phyloP scores from a whole-genome alignment of 2,329 filamentous ascomycete genomes.

The Fusarium sp. region DNA sequence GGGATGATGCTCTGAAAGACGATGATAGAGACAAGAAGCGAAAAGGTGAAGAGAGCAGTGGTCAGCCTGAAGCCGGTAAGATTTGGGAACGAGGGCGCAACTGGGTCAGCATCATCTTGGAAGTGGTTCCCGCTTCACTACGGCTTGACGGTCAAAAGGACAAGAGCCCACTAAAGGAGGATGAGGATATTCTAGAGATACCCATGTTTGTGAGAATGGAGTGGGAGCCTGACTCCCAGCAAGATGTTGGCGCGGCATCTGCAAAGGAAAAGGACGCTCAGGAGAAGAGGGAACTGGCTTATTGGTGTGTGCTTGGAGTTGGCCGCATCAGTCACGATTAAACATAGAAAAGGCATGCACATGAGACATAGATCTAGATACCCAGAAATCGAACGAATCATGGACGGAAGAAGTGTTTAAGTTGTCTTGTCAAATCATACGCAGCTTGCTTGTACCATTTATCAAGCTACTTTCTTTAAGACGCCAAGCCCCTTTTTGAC shows the following conservation, averaged over 20 bases:
- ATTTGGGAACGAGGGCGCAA: conserved; percentile 96
- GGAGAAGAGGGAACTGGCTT: conserved; percentile 89
- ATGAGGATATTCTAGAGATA: conserved; percentile 82
- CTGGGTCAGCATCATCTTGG: conserved; percentile 93
- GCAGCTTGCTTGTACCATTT: conserved; percentile 61
- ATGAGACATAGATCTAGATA: conserved; percentile 55
- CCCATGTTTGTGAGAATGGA: conserved; percentile 93
- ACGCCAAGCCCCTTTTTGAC: conserved; percentile 63
- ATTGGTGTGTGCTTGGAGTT: conserved; percentile 93
- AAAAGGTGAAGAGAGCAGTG: conserved; percentile 56
- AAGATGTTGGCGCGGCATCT: conserved; percentile 70
- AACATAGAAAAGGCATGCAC: conserved; percentile 31
- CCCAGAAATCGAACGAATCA: conserved; percentile 51
- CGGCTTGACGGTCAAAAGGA: conserved; percentile 56
- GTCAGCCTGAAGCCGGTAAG: conserved; percentile 85
- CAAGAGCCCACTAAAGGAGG: conserved; percentile 64
- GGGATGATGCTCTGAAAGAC: conserved; percentile 86
- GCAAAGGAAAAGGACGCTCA: conserved; percentile 70
- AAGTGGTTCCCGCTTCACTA: conserved; percentile 79
- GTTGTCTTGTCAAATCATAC: conserved; percentile 55
- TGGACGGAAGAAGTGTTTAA: conserved; percentile 49
- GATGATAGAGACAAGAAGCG: conserved; percentile 54
- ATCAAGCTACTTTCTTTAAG: conserved; percentile 64
- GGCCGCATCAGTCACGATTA: conserved; percentile 76
- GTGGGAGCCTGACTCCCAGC: conserved; percentile 81